Percentiles rank a stretch among this genome's conserved stretches.
These are phyloP conservation scores for Pezicula carpinea DNA, from an alignment of 2,329 filamentous ascomycete species.

Conservation along the genomic window DNA sequence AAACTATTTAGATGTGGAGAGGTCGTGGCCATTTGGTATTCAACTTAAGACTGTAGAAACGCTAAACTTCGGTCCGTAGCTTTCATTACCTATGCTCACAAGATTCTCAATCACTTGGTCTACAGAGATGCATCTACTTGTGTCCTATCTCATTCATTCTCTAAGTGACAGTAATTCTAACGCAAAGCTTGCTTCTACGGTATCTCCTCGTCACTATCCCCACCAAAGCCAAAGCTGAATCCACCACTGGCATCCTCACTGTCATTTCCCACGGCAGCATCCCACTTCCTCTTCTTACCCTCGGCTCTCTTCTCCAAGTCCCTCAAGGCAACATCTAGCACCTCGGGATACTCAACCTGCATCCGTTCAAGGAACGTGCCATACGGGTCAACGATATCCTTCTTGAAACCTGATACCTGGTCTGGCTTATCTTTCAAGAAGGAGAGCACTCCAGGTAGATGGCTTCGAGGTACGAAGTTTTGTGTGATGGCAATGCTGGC, in stretches of 20 bases:
- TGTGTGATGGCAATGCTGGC: constrained; percentile 85
- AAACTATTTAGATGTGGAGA: no score
- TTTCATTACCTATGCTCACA: no score
- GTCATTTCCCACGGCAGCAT: constrained; percentile 61
- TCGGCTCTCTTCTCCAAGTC: constrained; percentile 59
- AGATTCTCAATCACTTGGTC: no score
- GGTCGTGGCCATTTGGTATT: no score
- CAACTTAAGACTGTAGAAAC: no score
- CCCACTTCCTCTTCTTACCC: constrained; percentile 80
- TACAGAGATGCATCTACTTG: no score
- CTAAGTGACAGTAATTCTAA: no score
- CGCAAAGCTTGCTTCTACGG: constrained; percentile 17
- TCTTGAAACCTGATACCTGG: constrained; percentile 81
- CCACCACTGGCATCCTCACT: constrained; percentile 38
- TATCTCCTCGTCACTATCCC: constrained; percentile 45
- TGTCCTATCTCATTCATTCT: no score
- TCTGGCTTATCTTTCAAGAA: constrained; percentile 80
- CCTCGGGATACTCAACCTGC: constrained; percentile 54
- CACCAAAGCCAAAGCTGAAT: constrained; percentile 63
- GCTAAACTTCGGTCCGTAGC: no score
- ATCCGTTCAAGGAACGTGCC: constrained; percentile 70
- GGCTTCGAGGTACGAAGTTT: constrained; percentile 78
- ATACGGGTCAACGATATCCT: constrained; percentile 67
- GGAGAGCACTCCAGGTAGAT: constrained; percentile 68
- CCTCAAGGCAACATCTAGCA: constrained; percentile 61